Percentiles rank a stretch among this genome's conserved stretches.
Conservation (phyloP, 2,329 filamentous ascomycete genomes). For the Coleophoma crateriformis region DNA sequence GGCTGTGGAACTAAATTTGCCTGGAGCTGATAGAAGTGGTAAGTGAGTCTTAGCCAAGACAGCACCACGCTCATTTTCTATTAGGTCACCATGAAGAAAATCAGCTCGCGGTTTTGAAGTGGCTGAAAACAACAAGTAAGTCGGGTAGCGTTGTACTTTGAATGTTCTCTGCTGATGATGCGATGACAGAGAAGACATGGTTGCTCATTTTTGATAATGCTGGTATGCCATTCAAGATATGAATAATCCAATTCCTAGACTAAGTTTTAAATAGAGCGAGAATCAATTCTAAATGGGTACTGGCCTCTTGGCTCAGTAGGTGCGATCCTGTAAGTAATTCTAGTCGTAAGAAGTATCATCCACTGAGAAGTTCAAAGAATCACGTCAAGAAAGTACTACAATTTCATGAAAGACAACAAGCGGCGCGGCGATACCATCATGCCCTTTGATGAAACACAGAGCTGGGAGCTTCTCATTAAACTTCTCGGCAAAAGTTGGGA, state of each 20-base stretch:
- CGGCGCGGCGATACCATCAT: slow-evolving; percentile 15
- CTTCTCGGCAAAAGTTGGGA: slow-evolving; percentile 14
- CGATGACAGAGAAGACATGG: slow-evolving; percentile 6
- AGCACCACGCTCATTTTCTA: background rate
- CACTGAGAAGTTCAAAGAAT: slow-evolving; percentile 4
- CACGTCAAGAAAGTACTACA: slow-evolving; percentile 19
- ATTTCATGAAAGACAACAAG: slow-evolving; percentile 17
- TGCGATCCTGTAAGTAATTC: slow-evolving; percentile 9
- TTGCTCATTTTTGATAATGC: slow-evolving; percentile 15
- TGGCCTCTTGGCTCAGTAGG: slow-evolving; percentile 17
- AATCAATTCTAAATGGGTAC: slow-evolving; percentile 15
- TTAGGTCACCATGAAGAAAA: slow-evolving; percentile 13
- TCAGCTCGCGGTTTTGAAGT: slow-evolving; percentile 9
- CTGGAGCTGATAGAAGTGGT: slow-evolving; percentile 13
- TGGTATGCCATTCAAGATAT: slow-evolving; percentile 2
- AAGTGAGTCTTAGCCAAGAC: background rate
- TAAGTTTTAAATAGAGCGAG: slow-evolving; percentile 7
- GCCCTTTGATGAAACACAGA: slow-evolving; percentile 10
- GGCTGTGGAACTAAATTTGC: slow-evolving; percentile 17
- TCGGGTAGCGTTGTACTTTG: background rate
- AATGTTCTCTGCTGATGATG: background rate
- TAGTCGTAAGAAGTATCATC: background rate
- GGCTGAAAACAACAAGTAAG: slow-evolving; percentile 13
- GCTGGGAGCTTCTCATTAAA: slow-evolving; percentile 14
- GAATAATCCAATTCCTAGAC: background rate